phyloP scores from a whole-genome alignment of 148 eudicot species.

The Rhododendron simsii region DNA sequence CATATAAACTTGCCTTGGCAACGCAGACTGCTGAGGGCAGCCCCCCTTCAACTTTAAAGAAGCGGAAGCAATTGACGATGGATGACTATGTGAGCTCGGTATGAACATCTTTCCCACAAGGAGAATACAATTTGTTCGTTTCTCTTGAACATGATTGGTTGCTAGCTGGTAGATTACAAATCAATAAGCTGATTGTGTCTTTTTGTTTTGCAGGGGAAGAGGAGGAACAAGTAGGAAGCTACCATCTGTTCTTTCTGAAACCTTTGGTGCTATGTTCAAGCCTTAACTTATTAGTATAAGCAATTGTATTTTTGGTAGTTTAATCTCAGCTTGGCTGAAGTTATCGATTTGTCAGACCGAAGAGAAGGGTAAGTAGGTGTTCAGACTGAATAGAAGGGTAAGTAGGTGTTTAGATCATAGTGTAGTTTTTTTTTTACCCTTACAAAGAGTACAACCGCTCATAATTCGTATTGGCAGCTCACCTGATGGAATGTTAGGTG shows the following conservation, averaged over 20 bases:
- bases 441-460: not conserved
- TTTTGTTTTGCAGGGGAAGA: constrained; percentile 47
- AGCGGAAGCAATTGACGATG: constrained; percentile 63
- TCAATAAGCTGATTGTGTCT: not conserved
- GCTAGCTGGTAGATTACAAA: not conserved
- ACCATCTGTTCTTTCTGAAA: not conserved
- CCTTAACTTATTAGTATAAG: not conserved
- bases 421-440: not conserved
- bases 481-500: not conserved
- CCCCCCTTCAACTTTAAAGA: constrained; percentile 55
- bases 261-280: not conserved
- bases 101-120: constrained; percentile 7
- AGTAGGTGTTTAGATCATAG: not conserved
- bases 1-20: constrained; percentile 63
- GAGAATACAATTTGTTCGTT: not conserved
- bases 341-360: not conserved
- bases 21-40: constrained; percentile 66
- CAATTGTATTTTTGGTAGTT: not conserved
- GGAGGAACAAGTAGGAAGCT: constrained; percentile 19
- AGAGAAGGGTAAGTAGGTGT: not conserved
- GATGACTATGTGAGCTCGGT: constrained; percentile 66
- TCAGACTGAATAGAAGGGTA: not conserved
- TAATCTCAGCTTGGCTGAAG: not conserved
- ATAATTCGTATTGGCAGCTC: not conserved
- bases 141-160: not conserved